phyloP scores from a whole-genome alignment of 495 filamentous ascomycete genomes.

The Hyaloscypha variabilis region DNA sequence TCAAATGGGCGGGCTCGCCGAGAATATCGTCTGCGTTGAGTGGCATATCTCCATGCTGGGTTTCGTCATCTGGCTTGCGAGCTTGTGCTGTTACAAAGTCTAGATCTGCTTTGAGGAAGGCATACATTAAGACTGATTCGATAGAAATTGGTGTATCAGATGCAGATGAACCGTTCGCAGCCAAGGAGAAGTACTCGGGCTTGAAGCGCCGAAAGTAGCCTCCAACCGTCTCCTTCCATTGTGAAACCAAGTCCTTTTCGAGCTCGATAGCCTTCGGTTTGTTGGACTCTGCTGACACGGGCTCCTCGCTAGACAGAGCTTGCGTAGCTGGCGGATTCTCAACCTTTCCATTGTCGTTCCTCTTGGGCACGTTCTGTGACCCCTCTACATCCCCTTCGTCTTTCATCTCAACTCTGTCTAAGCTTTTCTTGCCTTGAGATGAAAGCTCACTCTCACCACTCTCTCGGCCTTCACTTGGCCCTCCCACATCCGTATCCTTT shows the following conservation, averaged over 20 bases:
- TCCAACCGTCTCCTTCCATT: conserved; percentile 83
- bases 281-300: conserved; percentile 37
- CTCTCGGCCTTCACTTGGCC: conserved; percentile 26
- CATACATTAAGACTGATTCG: conserved; percentile 77
- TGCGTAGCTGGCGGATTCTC: conserved; percentile 30
- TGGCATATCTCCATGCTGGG: conserved; percentile 65
- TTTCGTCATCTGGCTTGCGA: conserved; percentile 67
- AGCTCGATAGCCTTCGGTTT: conserved; percentile 55
- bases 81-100: conserved; percentile 90
- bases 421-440: conserved; percentile 30
- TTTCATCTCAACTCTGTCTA: conserved; percentile 43
- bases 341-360: conserved; percentile 34
- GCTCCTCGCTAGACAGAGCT: conserved; percentile 36
- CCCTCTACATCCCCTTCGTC: conserved; percentile 35
- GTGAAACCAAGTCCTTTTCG: conserved; percentile 67
- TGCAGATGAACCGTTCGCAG: conserved; percentile 22
- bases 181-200: conserved; percentile 61
- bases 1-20: conserved; percentile 60
- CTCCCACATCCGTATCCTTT: conserved; percentile 19
- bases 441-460: conserved; percentile 17
- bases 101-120: conserved; percentile 88
- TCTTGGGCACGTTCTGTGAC: conserved; percentile 19
- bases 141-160: conserved; percentile 43
- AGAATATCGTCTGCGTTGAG: conserved; percentile 82
- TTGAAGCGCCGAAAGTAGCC: conserved; percentile 93